Percentiles rank a stretch among this genome's conserved stretches.
Conservation (phyloP, 176 grass and related monocot genomes). For the Raddia distichophylla region DNA sequence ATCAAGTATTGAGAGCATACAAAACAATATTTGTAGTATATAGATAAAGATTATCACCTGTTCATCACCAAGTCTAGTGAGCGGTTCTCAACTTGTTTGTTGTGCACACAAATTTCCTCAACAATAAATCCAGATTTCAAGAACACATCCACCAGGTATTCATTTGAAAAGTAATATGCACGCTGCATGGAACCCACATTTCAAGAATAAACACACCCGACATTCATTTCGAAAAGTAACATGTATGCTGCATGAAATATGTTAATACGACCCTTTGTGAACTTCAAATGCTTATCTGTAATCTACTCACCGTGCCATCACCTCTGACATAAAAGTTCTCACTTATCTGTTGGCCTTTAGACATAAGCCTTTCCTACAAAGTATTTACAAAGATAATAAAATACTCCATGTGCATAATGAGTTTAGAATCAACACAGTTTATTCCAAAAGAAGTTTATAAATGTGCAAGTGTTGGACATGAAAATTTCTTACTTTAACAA, state of each 20-base stretch:
- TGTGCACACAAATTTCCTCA: conserved; percentile 72
- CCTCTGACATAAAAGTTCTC: conserved; percentile 98
- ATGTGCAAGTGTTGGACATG: background rate
- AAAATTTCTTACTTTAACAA: too few species aligned
- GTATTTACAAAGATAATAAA: conserved; percentile 42
- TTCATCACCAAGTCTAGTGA: conserved; percentile 92
- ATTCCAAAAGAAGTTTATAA: background rate
- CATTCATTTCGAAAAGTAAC: conserved; percentile 43
- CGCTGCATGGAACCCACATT: conserved; percentile 62
- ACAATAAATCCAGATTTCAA: conserved; percentile 68
- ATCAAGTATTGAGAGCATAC: background rate
- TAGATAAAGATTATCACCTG: conserved; percentile 49
- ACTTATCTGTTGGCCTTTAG: conserved; percentile 88
- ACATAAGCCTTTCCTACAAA: conserved; percentile 87
- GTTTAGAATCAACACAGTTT: background rate
- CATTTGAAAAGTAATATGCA: conserved; percentile 87
- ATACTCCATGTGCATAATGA: conserved; percentile 7
- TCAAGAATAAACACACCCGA: conserved; percentile 39
- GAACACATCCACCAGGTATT: conserved; percentile 72
- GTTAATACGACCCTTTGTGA: conserved; percentile 11
- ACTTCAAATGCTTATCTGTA: background rate
- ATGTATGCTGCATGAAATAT: conserved; percentile 33
- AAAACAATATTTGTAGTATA: conserved; percentile 2
- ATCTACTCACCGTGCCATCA: conserved; percentile 85
- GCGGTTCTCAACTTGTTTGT: conserved; percentile 92